phyloP scores from a whole-genome alignment of 2,329 filamentous ascomycete species.

The Peltaster fructicola region DNA sequence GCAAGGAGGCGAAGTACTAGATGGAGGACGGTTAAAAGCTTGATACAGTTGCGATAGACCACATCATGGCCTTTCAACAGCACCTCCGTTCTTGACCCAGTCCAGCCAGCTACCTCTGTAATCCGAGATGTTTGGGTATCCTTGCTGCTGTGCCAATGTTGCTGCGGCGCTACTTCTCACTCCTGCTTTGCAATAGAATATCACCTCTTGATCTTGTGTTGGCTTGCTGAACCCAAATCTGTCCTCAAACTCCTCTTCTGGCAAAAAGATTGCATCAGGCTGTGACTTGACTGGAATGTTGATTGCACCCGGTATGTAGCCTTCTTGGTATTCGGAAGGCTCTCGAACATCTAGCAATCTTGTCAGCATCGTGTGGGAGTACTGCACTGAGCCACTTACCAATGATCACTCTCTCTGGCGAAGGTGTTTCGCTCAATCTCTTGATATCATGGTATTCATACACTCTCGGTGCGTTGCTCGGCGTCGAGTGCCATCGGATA shows the following conservation, averaged over 20 bases:
- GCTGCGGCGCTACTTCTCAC: conserved; percentile 67
- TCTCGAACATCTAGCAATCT: conserved; percentile 46
- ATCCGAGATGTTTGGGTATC: conserved; percentile 55
- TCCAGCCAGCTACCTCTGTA: conserved; percentile 67
- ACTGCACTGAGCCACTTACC: conserved; percentile 7
- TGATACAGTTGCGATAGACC: not conserved
- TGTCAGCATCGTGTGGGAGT: not conserved
- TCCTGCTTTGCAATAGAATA: conserved; percentile 90
- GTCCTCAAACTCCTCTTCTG: conserved; percentile 63
- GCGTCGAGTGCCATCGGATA: conserved; percentile 21
- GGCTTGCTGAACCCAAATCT: conserved; percentile 64
- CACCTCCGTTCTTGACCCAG: conserved; percentile 59
- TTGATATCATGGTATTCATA: conserved; percentile 26
- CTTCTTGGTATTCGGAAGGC: conserved; percentile 44
- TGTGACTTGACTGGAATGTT: conserved; percentile 66
- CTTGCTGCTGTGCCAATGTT: conserved; percentile 54
- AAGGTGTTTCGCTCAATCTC: conserved; percentile 19
- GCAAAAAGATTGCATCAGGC: conserved; percentile 64
- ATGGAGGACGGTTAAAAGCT: not conserved
- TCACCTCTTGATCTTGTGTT: conserved; percentile 33
- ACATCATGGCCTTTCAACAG: conserved; percentile 21
- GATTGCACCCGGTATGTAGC: conserved; percentile 61
- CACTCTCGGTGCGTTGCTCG: conserved; percentile 11
- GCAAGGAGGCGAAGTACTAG: conserved; percentile 29
- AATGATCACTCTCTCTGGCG: conserved; percentile 13